Conservation (phyloP, 2,329 filamentous ascomycete genomes). For the Cryphonectria naterciae region DNA sequence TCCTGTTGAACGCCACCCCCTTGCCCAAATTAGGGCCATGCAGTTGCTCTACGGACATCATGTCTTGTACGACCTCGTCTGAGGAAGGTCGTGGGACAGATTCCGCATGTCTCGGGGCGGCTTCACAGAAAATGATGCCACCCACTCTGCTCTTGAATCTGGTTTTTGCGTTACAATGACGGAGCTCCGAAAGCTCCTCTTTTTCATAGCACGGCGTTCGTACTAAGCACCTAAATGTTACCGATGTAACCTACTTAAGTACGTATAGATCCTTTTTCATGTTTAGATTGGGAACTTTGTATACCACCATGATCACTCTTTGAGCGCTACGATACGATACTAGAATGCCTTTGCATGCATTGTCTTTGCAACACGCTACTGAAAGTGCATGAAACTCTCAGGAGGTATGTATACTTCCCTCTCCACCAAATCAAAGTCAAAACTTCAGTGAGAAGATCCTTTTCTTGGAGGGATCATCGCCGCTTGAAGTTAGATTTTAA, state of each 20-base stretch:
- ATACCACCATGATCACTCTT: not conserved
- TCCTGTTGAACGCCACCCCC: not conserved
- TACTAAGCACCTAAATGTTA: not conserved
- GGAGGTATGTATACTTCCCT: too few relatives aligned
- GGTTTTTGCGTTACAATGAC: not conserved
- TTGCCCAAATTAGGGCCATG: not conserved
- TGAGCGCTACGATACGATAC: not conserved
- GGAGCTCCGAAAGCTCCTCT: not conserved
- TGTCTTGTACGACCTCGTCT: not conserved
- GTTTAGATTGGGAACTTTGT: not conserved
- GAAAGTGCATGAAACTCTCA: too few relatives aligned
- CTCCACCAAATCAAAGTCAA: too few relatives aligned
- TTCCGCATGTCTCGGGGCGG: not conserved
- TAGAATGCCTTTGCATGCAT: not conserved
- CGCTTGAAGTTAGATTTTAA: not conserved
- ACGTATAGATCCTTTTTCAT: not conserved
- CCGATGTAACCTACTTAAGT: not conserved
- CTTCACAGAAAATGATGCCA: not conserved
- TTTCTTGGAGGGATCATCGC: not conserved
- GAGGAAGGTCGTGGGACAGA: not conserved
- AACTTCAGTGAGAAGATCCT: not conserved
- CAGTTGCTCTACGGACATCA: not conserved
- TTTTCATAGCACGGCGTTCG: not conserved
- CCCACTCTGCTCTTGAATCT: not conserved
- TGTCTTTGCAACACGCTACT: not conserved